Conservation (phyloP, 2,329 filamentous ascomycete species). For the Leptographium procerum region DNA sequence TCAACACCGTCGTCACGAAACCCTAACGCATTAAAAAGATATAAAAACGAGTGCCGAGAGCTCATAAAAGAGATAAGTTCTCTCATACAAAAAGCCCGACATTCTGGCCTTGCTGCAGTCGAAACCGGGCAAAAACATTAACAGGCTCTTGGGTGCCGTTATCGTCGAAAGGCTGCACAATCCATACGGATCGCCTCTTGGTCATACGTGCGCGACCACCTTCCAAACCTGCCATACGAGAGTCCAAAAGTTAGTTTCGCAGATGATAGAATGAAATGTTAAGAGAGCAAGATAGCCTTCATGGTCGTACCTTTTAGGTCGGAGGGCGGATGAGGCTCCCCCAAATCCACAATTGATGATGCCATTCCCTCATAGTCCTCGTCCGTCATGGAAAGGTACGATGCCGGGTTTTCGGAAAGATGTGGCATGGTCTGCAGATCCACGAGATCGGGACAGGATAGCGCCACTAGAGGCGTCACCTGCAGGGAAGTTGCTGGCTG, state of each 20-base stretch:
- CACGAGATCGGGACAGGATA: constrained; percentile 12
- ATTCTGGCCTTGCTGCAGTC: constrained; percentile 13
- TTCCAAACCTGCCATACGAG: not conserved
- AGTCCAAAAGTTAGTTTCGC: not conserved
- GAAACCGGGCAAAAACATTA: constrained; percentile 17
- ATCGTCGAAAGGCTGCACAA: constrained; percentile 18
- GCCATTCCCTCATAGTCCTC: constrained; percentile 4
- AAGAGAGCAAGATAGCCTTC: not conserved
- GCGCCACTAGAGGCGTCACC: constrained; percentile 11
- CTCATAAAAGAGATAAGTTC: not conserved
- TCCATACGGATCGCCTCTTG: constrained; percentile 18
- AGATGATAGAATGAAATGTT: not conserved
- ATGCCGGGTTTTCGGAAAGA: constrained; percentile 15
- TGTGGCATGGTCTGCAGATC: constrained; percentile 10
- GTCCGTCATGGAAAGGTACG: constrained; percentile 17
- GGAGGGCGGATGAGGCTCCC: not conserved
- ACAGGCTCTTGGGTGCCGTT: constrained; percentile 12
- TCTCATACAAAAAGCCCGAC: constrained; percentile 15
- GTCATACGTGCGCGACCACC: not conserved
- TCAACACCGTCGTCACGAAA: not conserved
- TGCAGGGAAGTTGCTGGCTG: not conserved
- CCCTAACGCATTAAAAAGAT: not conserved
- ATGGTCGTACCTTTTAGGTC: not conserved
- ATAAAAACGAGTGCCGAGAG: not conserved
- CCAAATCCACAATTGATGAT: not conserved